These are phyloP conservation scores for Scedosporium minutisporum DNA, from an alignment of 2,329 filamentous ascomycete genomes.

Conservation along the genomic window DNA sequence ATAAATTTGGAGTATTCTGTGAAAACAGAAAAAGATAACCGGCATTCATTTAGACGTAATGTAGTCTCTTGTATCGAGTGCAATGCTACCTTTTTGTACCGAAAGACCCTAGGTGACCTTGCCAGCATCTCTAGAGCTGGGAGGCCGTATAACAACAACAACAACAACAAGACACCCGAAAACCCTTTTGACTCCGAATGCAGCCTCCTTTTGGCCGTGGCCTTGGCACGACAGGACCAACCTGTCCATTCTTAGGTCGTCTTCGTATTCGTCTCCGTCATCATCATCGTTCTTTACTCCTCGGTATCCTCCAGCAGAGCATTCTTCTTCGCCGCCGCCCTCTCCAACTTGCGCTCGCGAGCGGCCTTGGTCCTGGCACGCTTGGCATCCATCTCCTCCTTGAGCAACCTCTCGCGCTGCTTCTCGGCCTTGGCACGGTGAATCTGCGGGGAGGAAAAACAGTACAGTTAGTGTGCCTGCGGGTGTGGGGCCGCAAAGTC, in stretches of 20 bases:
- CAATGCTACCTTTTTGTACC: slow-evolving; percentile 8
- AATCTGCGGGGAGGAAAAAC: slow-evolving; percentile 51
- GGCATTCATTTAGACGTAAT: neutral
- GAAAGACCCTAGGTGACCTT: slow-evolving; percentile 2
- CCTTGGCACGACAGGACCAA: slow-evolving; percentile 3
- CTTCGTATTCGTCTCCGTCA: slow-evolving; percentile 35
- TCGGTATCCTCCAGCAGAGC: slow-evolving; percentile 67
- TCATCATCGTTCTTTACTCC: slow-evolving; percentile 20
- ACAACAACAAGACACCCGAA: slow-evolving; percentile 13
- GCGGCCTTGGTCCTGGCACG: slow-evolving; percentile 99
- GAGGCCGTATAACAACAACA: slow-evolving; percentile 4
- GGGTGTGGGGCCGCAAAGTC: neutral
- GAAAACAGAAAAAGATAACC: neutral
- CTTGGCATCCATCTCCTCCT: slow-evolving; percentile 99
- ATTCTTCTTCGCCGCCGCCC: slow-evolving; percentile 81
- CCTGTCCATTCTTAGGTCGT: slow-evolving; percentile 9
- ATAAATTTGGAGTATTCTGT: neutral
- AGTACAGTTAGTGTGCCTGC: neutral
- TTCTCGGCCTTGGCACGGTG: slow-evolving; percentile 99
- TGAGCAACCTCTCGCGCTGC: slow-evolving; percentile 85
- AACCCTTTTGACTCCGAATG: slow-evolving; percentile 51
- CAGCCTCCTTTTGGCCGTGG: slow-evolving; percentile 40
- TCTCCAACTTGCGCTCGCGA: slow-evolving; percentile 94
- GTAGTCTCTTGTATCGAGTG: slow-evolving; percentile 5
- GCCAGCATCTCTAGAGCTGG: neutral